Conservation (phyloP, 2,329 filamentous ascomycete genomes). For the Botrytis pseudocinerea region DNA sequence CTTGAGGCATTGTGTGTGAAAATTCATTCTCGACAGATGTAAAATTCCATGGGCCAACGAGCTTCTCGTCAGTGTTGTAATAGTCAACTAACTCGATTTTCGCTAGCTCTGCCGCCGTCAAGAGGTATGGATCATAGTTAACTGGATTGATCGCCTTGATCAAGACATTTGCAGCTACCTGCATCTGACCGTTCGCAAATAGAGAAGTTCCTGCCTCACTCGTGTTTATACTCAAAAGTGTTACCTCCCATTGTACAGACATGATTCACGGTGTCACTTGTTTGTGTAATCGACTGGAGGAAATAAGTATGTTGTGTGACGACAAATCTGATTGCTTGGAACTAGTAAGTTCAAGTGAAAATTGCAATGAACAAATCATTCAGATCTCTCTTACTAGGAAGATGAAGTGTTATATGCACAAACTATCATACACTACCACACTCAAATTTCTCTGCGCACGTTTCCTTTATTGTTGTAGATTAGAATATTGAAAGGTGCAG, state of each 20-base stretch:
- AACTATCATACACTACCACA: not conserved
- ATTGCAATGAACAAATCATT: not conserved
- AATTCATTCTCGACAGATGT: conserved; percentile 3
- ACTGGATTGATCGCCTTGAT: conserved; percentile 16
- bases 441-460: not conserved
- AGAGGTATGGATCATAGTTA: not conserved
- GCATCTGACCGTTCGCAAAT: conserved; percentile 9
- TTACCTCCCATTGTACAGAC: conserved; percentile 15
- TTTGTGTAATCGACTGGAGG: not conserved
- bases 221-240: not conserved
- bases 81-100: conserved; percentile 12
- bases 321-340: not conserved
- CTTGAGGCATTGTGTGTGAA: conserved; percentile 12
- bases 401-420: not conserved
- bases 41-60: conserved; percentile 1
- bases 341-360: not conserved
- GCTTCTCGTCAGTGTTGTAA: conserved; percentile 2
- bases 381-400: not conserved
- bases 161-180: conserved; percentile 6
- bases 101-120: not conserved
- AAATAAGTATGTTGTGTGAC: not conserved
- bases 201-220: not conserved
- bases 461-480: not conserved
- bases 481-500: fast-evolving
- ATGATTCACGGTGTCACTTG: not conserved